phyloP scores from a whole-genome alignment of 2,329 filamentous ascomycete genomes.

The Cladosporium halotolerans region DNA sequence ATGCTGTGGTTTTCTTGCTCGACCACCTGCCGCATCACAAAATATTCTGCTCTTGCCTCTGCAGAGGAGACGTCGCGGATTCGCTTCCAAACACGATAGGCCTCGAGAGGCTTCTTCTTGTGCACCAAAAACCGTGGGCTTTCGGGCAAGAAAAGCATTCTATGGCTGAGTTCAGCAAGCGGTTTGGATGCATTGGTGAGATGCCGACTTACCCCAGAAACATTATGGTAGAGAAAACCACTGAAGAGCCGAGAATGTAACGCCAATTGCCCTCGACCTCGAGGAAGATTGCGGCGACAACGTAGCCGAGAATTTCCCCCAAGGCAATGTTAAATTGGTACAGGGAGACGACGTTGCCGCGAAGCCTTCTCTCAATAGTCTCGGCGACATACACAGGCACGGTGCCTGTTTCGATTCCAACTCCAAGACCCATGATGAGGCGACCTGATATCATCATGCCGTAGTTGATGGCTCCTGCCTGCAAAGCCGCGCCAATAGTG shows the following conservation, averaged over 20 bases:
- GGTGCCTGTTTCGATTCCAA: conserved; percentile 67
- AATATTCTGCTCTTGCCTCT: conserved; percentile 63
- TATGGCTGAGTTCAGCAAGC: conserved; percentile 9
- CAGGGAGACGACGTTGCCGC: conserved; percentile 66
- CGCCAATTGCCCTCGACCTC: conserved; percentile 65
- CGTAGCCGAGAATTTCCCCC: conserved; percentile 67
- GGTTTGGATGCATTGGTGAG: no score
- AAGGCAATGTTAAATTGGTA: conserved; percentile 74
- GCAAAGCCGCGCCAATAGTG: conserved; percentile 62
- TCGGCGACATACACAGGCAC: conserved; percentile 71
- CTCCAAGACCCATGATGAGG: conserved; percentile 62
- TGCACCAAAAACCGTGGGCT: conserved; percentile 64
- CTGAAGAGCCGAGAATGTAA: conserved; percentile 65
- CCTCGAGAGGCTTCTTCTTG: conserved; percentile 54
- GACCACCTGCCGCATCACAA: conserved; percentile 60
- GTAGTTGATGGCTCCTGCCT: conserved; percentile 62
- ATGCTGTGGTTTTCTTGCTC: conserved; percentile 50
- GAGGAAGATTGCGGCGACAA: conserved; percentile 66
- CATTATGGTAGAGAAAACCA: conserved; percentile 62
- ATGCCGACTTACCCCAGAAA: no score
- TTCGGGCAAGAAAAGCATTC: conserved; percentile 68
- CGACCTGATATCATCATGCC: conserved; percentile 65
- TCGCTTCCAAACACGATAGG: conserved; percentile 65
- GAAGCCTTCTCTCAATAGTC: conserved; percentile 59
- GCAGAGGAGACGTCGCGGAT: conserved; percentile 55